phyloP scores from a whole-genome alignment of 1,284 basidiomycete genomes.

The Inonotus hispidus region DNA sequence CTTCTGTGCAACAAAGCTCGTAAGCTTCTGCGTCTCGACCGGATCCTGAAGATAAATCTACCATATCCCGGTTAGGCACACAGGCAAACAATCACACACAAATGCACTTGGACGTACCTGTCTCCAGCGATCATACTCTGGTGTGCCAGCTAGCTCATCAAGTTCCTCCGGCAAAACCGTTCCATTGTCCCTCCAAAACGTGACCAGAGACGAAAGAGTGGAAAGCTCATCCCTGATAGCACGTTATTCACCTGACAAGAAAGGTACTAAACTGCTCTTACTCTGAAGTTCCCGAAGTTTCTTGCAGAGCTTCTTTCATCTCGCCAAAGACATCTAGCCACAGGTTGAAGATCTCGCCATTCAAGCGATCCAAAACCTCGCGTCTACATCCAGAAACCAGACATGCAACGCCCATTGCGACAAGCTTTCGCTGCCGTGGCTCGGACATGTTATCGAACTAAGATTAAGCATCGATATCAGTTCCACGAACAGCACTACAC shows the following conservation, averaged over 20 bases:
- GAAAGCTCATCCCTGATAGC: not conserved
- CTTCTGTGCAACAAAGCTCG: slow-evolving; percentile 47
- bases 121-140: slow-evolving; percentile 66
- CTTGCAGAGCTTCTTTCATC: slow-evolving; percentile 61
- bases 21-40: slow-evolving; percentile 57
- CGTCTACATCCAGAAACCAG: slow-evolving; percentile 64
- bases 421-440: slow-evolving; percentile 65
- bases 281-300: slow-evolving; percentile 35
- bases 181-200: slow-evolving; percentile 62
- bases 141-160: slow-evolving; percentile 53
- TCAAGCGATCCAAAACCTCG: slow-evolving; percentile 65
- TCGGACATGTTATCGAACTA: slow-evolving; percentile 86
- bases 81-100: not conserved
- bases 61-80: slow-evolving; percentile 8
- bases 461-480: not conserved
- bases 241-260: not conserved
- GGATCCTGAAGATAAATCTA: slow-evolving; percentile 67
- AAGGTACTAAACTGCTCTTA: slow-evolving; percentile 24
- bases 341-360: slow-evolving; percentile 77
- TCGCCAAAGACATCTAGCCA: slow-evolving; percentile 91
- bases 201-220: slow-evolving; percentile 32
- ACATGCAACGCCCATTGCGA: slow-evolving; percentile 68
- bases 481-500: slow-evolving; percentile 19
- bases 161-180: slow-evolving; percentile 28
- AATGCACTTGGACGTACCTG: slow-evolving; percentile 40